phyloP scores from a whole-genome alignment of 2,329 filamentous ascomycete species.

The Cladosporium austrohemisphaericum region DNA sequence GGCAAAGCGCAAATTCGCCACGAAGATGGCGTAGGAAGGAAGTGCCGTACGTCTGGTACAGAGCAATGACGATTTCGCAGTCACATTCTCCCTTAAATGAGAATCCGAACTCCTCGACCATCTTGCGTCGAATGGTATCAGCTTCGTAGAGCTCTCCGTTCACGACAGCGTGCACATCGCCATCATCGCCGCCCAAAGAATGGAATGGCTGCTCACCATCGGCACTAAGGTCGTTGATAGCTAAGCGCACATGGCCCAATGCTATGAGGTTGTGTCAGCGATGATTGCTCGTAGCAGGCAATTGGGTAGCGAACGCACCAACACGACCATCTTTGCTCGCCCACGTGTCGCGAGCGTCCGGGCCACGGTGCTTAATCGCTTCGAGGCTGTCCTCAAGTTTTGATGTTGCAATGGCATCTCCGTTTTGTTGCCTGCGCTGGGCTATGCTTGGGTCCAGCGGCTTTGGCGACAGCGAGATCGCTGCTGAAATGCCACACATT shows the following conservation, averaged over 20 bases:
- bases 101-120: slow-evolving; percentile 25
- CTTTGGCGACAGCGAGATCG: neutral
- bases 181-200: neutral
- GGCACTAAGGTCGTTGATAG: slow-evolving; percentile 48
- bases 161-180: slow-evolving; percentile 48
- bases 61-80: slow-evolving; percentile 49
- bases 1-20: slow-evolving; percentile 52
- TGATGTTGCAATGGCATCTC: neutral
- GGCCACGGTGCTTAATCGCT: slow-evolving; percentile 41
- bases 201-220: slow-evolving; percentile 42
- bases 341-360: slow-evolving; percentile 42
- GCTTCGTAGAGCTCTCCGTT: slow-evolving; percentile 56
- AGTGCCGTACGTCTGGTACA: slow-evolving; percentile 47
- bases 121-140: slow-evolving; percentile 39
- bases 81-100: slow-evolving; percentile 46
- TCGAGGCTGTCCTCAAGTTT: slow-evolving; percentile 33
- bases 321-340: slow-evolving; percentile 38
- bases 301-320: slow-evolving; percentile 27
- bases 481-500: neutral
- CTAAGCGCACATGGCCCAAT: slow-evolving; percentile 46
- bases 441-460: slow-evolving; percentile 1
- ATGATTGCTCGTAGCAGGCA: neutral
- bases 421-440: too few species aligned
- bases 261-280: slow-evolving; percentile 23
- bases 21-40: slow-evolving; percentile 44